Conservation (phyloP, 352 stramenopile species). For the Phytophthora niederhauseri region DNA sequence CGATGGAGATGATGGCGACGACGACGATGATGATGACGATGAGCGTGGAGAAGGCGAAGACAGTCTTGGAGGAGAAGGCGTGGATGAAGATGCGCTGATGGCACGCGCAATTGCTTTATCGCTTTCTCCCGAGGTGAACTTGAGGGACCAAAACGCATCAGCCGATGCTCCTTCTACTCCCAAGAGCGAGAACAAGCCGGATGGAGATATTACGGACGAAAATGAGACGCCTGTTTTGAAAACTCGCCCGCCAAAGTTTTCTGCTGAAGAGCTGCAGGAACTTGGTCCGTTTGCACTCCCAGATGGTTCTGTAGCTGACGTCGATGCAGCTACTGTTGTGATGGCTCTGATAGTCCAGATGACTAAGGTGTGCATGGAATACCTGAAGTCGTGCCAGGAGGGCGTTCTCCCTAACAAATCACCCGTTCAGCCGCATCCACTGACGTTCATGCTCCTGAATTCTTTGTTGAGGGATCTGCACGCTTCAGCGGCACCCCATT, state of each 20-base stretch:
- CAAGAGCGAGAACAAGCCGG: conserved; percentile 27
- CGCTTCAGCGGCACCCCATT: conserved; percentile 14
- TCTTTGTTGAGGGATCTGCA: conserved; percentile 74
- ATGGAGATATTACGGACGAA: conserved; percentile 10
- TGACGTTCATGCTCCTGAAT: conserved; percentile 91
- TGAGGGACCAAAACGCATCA: conserved; percentile 57
- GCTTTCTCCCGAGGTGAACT: conserved; percentile 79
- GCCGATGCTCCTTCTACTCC: conserved; percentile 14
- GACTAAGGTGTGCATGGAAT: conserved; percentile 73
- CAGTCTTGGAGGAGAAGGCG: conserved; percentile 64
- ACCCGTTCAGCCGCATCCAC: conserved; percentile 76
- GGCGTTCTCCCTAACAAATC: conserved; percentile 68
- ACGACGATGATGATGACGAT: conserved; percentile 62
- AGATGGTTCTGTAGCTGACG: conserved; percentile 39
- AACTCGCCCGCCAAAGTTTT: conserved; percentile 62
- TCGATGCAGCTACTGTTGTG: conserved; percentile 57
- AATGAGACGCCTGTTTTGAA: conserved; percentile 31
- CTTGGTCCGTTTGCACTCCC: conserved; percentile 70
- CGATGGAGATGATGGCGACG: conserved; percentile 64
- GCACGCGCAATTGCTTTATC: conserved; percentile 88
- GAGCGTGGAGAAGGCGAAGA: conserved; percentile 50
- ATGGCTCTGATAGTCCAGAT: conserved; percentile 67
- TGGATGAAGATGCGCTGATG: conserved; percentile 91
- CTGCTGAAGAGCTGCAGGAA: conserved; percentile 66
- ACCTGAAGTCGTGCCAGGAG: conserved; percentile 71